Evolutionary conservation across 148 eudicot genomes (phyloP).

Genomic region (Nepenthes mirabilis): DNA sequence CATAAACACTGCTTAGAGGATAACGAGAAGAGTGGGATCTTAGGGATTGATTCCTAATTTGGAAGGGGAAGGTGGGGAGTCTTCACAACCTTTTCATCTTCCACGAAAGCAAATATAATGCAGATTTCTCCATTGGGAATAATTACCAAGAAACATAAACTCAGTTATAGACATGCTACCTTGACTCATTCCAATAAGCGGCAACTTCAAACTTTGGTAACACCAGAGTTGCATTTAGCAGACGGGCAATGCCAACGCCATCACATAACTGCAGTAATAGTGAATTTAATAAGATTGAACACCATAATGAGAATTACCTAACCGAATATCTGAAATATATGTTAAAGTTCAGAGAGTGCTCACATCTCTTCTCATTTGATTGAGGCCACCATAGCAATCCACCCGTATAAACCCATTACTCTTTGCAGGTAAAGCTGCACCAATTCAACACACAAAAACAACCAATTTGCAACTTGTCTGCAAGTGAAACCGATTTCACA

Average conservation of each 20-base stretch:
- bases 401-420: slow-evolving; percentile 88
- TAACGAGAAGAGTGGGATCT: too few relatives aligned
- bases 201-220: slow-evolving; percentile 97
- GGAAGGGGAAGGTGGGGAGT: too few relatives aligned
- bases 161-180: slow-evolving; percentile 27
- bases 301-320: not conserved
- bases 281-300: slow-evolving; percentile 1
- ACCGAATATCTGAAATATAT: not conserved
- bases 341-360: slow-evolving; percentile 12
- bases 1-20: too few relatives aligned
- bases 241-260: slow-evolving; percentile 92
- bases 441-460: slow-evolving; percentile 63
- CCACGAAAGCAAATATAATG: too few relatives aligned
- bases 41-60: too few relatives aligned
- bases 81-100: too few relatives aligned
- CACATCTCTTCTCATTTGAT: slow-evolving; percentile 97
- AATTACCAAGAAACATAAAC: not conserved
- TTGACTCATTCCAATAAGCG: slow-evolving; percentile 98
- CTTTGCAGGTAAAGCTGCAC: slow-evolving; percentile 81
- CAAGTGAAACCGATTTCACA: slow-evolving; percentile 58
- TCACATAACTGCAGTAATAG: slow-evolving; percentile 67
- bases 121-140: too few relatives aligned
- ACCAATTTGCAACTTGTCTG: slow-evolving; percentile 64
- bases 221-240: slow-evolving; percentile 92
- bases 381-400: slow-evolving; percentile 99